Evolutionary conservation across 108 stramenopile genomes (phyloP), one percentile per base, ranked within the genome.

Genomic region (Conticribra weissflogii): DNA sequence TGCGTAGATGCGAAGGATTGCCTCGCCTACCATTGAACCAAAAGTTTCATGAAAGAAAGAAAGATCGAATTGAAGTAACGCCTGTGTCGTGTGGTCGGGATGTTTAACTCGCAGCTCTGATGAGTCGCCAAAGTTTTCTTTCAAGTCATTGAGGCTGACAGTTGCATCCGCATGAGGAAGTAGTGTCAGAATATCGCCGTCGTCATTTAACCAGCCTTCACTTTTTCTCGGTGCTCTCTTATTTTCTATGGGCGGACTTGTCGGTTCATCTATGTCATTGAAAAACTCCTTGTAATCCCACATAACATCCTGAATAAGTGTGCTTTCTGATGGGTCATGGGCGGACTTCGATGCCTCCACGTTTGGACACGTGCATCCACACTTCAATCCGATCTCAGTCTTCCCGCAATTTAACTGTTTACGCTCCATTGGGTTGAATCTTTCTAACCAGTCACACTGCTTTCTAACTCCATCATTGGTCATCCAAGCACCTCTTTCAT

Each of bases 51-150:
- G 56, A 3, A 53, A 58, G 54, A 65, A 71, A 30, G 63, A 41
- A 8, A 78, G 63, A 41, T 71, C 77, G 36, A 78, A 78, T n/a
- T 65, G 56, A 71, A 78, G 56, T 15, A 78, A 53, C 12, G 69
- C 55, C 32, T 78, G 77, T 50, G 53, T 78, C 52, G 53, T 33
- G 25, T 59, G 34, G 34, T 33, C 23, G 49, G 52, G 65, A 54
- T 32, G 33, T n/a, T 33, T 56, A 30, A 66, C 59, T 24, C 41
- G 31, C 21, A 71, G 58, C 44, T 46, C 69, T 22, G 51, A 15
- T 18, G 64, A 60, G 15, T 60, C 68, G 19, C 77, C 77, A 59
- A 55, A 66, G 58, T 78, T 78, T 32, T 58, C 64, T 25, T 59
- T 28, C 0, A 47, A 49, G 27, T 71, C 54, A 2, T 48, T 32